phyloP scores from a whole-genome alignment of 1,139 yeast genomes.

The Meyerozyma carpophila region DNA sequence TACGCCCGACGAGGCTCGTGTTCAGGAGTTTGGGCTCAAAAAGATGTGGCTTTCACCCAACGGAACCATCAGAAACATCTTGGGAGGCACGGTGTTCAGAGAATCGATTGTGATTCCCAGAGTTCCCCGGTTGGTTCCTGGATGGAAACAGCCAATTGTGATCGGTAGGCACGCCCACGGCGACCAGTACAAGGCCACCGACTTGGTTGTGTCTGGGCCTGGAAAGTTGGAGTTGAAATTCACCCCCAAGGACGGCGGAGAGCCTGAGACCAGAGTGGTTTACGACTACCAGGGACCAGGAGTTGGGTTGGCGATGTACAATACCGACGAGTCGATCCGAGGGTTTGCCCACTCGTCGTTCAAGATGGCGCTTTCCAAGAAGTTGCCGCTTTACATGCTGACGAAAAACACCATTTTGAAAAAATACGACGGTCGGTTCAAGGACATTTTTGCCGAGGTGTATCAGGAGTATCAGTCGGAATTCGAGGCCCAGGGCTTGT shows the following conservation, averaged over 20 bases:
- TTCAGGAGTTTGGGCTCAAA: constrained; percentile 65
- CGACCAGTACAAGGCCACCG: constrained; percentile 81
- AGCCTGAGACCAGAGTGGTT: constrained; percentile 44
- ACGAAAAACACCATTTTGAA: constrained; percentile 79
- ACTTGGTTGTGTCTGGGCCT: constrained; percentile 60
- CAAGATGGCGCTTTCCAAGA: constrained; percentile 64
- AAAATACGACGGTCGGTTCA: constrained; percentile 77
- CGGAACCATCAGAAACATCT: constrained; percentile 76
- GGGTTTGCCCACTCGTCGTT: constrained; percentile 80
- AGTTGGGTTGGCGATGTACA: constrained; percentile 78
- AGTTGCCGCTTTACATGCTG: constrained; percentile 63
- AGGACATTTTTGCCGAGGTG: constrained; percentile 68
- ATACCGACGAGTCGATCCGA: constrained; percentile 71
- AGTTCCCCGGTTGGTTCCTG: constrained; percentile 70
- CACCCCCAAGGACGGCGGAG: constrained; percentile 59
- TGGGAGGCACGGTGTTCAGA: constrained; percentile 81
- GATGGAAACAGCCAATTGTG: constrained; percentile 78
- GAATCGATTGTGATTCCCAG: constrained; percentile 77
- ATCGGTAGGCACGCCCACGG: constrained; percentile 87
- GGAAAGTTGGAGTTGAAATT: constrained; percentile 65
- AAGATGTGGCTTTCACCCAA: constrained; percentile 87
- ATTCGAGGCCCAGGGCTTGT: constrained; percentile 63
- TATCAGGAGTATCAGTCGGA: constrained; percentile 55
- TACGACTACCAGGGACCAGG: constrained; percentile 62
- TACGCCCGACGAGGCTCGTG: constrained; percentile 81